phyloP scores from a whole-genome alignment of 306 rosid species.

The Acacia confusa region DNA sequence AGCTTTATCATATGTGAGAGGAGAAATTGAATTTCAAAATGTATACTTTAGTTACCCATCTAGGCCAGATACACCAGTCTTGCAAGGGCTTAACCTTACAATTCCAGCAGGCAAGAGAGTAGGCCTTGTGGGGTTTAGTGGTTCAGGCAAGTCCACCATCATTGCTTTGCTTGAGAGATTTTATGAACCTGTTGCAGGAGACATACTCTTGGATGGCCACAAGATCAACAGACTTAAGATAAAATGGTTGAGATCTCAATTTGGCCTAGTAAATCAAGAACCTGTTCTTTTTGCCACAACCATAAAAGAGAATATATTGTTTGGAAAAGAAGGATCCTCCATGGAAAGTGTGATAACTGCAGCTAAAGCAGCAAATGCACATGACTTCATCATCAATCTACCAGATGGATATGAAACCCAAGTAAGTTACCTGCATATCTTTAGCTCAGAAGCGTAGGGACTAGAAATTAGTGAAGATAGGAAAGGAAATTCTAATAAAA shows the following conservation, averaged over 20 bases:
- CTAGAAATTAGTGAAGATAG: no score
- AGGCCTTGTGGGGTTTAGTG: constrained; percentile 91
- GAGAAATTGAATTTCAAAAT: constrained; percentile 67
- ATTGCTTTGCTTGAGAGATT: constrained; percentile 85
- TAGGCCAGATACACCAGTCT: constrained; percentile 64
- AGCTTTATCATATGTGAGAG: constrained; percentile 79
- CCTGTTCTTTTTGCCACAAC: constrained; percentile 94
- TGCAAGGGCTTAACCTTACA: constrained; percentile 66
- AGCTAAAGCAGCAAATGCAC: constrained; percentile 89
- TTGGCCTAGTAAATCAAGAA: constrained; percentile 87
- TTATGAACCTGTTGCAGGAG: constrained; percentile 83
- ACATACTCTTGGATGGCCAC: constrained; percentile 76
- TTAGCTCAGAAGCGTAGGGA: not conserved
- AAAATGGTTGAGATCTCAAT: constrained; percentile 88
- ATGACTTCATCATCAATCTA: constrained; percentile 72
- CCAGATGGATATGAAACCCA: constrained; percentile 90
- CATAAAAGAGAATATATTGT: constrained; percentile 74
- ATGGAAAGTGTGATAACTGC: constrained; percentile 70
- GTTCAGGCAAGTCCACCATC: constrained; percentile 86
- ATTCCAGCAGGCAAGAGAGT: constrained; percentile 74
- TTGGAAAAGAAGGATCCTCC: constrained; percentile 87
- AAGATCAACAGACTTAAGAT: constrained; percentile 65
- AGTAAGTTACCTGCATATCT: constrained; percentile 49
- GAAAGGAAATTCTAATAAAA: no score
- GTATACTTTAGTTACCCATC: constrained; percentile 72